Percentiles rank a stretch among this genome's conserved stretches.
These are phyloP conservation scores for Scedosporium aurantiacum DNA, from an alignment of 2,329 filamentous ascomycete species.

Conservation along the genomic window DNA sequence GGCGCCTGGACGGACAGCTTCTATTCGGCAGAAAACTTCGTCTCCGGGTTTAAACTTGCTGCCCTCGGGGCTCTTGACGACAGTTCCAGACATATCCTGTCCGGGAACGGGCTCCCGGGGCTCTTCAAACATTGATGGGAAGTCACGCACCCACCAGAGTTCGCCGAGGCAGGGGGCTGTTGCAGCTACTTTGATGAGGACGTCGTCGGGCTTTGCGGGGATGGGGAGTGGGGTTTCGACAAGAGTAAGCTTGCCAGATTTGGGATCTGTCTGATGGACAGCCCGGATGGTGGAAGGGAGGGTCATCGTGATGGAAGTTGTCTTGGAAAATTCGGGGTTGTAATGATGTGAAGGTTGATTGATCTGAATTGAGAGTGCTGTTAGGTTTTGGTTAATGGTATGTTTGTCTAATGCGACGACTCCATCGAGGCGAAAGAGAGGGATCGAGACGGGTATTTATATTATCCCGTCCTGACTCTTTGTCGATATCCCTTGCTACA, in stretches of 20 bases:
- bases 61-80: slow-evolving; percentile 17
- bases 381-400: not conserved
- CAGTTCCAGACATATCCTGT: slow-evolving; percentile 26
- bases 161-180: slow-evolving; percentile 21
- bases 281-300: slow-evolving; percentile 14
- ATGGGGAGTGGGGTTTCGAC: slow-evolving; percentile 13
- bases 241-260: slow-evolving; percentile 12
- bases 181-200: slow-evolving; percentile 21
- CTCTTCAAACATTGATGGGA: slow-evolving; percentile 12
- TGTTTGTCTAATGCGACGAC: not conserved
- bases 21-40: slow-evolving; percentile 22
- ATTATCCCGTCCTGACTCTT: not conserved
- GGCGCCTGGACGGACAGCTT: slow-evolving; percentile 17
- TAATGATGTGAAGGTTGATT: not conserved
- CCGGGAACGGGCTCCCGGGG: slow-evolving; percentile 19
- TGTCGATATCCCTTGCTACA: too few relatives aligned
- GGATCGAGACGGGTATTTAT: not conserved
- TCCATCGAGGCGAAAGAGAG: not conserved
- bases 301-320: not conserved
- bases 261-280: slow-evolving; percentile 14
- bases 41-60: slow-evolving; percentile 22
- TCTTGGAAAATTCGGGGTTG: not conserved
- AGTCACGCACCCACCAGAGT: slow-evolving; percentile 18
- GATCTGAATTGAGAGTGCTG: not conserved
- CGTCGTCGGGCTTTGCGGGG: slow-evolving; percentile 14